Evolutionary conservation across 768 basidiomycete genomes (phyloP).

Genomic region (Filobasidium floriforme): DNA sequence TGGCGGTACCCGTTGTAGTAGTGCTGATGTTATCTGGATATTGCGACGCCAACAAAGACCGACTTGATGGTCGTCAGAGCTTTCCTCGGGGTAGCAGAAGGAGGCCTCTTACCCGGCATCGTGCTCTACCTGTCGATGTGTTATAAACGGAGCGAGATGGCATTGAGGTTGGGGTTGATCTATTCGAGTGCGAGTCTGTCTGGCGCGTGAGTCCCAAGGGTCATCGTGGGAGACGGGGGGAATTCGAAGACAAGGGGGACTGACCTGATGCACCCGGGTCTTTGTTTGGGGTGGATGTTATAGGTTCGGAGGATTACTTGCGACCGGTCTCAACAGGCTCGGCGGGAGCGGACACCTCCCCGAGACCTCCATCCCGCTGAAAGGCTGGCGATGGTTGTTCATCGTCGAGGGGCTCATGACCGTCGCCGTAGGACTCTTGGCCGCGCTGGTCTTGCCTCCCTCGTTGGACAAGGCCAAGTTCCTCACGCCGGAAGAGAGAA

Average conservation of each 20-base stretch:
- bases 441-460: conserved; percentile 28
- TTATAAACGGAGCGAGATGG: conserved; percentile 33
- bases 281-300: no score
- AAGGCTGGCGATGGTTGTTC: conserved; percentile 35
- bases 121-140: conserved; percentile 30
- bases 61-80: conserved; percentile 33
- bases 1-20: no score
- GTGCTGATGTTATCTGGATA: neutral
- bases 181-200: conserved; percentile 26
- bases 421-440: conserved; percentile 25
- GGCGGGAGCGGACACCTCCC: conserved; percentile 8
- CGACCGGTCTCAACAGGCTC: conserved; percentile 10
- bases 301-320: conserved; percentile 27
- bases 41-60: neutral
- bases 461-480: conserved; percentile 29
- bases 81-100: conserved; percentile 32
- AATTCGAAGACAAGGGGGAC: no score
- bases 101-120: conserved; percentile 32
- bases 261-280: no score
- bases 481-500: conserved; percentile 27
- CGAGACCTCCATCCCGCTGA: conserved; percentile 29
- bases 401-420: conserved; percentile 34
- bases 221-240: neutral
- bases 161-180: conserved; percentile 29
- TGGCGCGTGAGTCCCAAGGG: conserved; percentile 10